These are phyloP conservation scores for Mycosphaerelloides madeirae DNA, from an alignment of 2,329 filamentous ascomycete genomes.

Conservation along the genomic window DNA sequence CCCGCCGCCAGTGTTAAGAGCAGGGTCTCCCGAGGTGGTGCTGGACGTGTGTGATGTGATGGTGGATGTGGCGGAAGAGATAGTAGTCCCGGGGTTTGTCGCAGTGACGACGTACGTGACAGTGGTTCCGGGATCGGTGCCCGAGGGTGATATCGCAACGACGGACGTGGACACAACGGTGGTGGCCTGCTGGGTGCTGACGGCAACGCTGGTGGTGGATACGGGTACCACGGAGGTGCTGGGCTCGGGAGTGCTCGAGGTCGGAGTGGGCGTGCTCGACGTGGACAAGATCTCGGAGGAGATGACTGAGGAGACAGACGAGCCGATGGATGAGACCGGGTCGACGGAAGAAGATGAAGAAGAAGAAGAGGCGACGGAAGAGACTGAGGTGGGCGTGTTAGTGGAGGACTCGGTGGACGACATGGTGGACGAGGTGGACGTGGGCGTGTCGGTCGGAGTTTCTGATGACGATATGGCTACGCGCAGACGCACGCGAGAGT, in stretches of 20 bases:
- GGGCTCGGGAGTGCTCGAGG: slow-evolving; percentile 2
- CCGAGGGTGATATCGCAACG: neutral
- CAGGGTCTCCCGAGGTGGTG: slow-evolving; percentile 9
- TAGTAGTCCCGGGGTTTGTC: slow-evolving; percentile 7
- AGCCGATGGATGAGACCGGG: slow-evolving; percentile 10
- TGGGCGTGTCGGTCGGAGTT: too few species aligned
- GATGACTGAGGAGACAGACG: slow-evolving; percentile 13
- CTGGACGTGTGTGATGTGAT: slow-evolving; percentile 2
- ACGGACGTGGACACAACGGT: slow-evolving; percentile 15
- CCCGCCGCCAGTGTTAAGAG: slow-evolving; percentile 12
- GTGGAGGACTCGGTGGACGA: too few species aligned
- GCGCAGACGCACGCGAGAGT: too few species aligned
- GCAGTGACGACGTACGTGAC: slow-evolving; percentile 15
- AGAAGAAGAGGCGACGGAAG: slow-evolving; percentile 13
- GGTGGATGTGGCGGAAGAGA: slow-evolving; percentile 9
- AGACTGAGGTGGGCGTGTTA: neutral
- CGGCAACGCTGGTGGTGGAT: slow-evolving; percentile 13
- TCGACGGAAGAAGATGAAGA: slow-evolving; percentile 9
- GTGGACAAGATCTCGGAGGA: slow-evolving; percentile 12
- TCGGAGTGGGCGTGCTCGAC: slow-evolving; percentile 7
- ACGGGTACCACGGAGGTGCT: neutral
- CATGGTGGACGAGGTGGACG: too few species aligned
- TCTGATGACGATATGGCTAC: too few species aligned
- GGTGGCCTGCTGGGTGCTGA: slow-evolving; percentile 18
- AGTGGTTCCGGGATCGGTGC: slow-evolving; percentile 8